Percentiles rank a stretch among this genome's conserved stretches.
phyloP scores from a whole-genome alignment of 257 asterid genomes.

The Solanum virginianum region DNA sequence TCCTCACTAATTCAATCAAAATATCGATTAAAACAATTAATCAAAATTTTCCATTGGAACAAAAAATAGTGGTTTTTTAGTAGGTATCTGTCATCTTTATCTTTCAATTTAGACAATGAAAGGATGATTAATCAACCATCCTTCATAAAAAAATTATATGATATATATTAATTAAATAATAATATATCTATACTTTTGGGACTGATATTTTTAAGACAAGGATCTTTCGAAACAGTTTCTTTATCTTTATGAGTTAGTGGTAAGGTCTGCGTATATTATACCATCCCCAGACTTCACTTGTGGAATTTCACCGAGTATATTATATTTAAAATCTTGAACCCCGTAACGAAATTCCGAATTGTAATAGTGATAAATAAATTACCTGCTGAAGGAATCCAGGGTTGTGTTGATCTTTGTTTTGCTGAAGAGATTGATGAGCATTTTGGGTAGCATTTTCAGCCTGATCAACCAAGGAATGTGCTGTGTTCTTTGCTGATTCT shows the following conservation, averaged over 20 bases:
- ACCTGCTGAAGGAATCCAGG: constrained; percentile 45
- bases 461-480: constrained; percentile 28
- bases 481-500: constrained; percentile 31
- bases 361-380: neutral
- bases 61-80: too few species aligned
- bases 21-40: too few species aligned
- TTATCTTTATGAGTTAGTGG: too few species aligned
- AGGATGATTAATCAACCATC: neutral
- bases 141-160: neutral
- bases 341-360: neutral
- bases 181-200: too few species aligned
- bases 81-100: neutral
- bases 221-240: too few species aligned
- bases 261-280: too few species aligned
- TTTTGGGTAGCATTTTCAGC: constrained; percentile 25
- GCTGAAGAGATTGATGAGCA: constrained; percentile 32
- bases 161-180: too few species aligned
- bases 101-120: neutral
- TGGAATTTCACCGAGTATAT: too few species aligned
- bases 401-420: constrained; percentile 20
- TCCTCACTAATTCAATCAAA: too few species aligned
- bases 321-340: neutral
- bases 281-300: too few species aligned
- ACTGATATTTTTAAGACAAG: too few species aligned
- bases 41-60: too few species aligned